Evolutionary conservation across 768 basidiomycete species (phyloP).

Genomic region (Crassisporium funariophilum): DNA sequence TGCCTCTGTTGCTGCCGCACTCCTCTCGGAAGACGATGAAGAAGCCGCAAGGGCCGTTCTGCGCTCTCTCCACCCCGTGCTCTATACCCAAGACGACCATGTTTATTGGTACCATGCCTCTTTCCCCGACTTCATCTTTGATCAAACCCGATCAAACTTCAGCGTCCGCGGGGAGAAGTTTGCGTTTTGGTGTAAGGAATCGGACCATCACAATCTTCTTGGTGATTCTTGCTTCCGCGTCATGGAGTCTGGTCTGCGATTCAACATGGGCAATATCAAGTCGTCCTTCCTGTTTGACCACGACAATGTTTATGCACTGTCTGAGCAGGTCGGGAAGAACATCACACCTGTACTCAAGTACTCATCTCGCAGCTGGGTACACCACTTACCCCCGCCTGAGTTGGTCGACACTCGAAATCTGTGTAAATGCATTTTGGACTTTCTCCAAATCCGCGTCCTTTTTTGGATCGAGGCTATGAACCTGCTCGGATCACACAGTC

Average conservation of each 20-base stretch:
- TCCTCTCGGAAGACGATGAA: slow-evolving; percentile 2
- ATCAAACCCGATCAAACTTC: slow-evolving; percentile 11
- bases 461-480: slow-evolving; percentile 33
- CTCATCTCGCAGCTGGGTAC: slow-evolving; percentile 11
- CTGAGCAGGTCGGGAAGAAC: slow-evolving; percentile 7
- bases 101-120: slow-evolving; percentile 25
- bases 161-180: background rate
- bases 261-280: slow-evolving; percentile 23
- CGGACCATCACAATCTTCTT: slow-evolving; percentile 13
- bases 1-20: slow-evolving; percentile 11
- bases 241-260: slow-evolving; percentile 17
- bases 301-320: background rate
- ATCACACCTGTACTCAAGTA: slow-evolving; percentile 11
- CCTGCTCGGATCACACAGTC: slow-evolving; percentile 15
- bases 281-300: slow-evolving; percentile 19
- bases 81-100: slow-evolving; percentile 15
- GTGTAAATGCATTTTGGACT: too few species aligned
- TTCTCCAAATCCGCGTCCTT: too few species aligned
- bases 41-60: background rate
- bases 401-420: too few species aligned
- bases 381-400: slow-evolving; percentile 15
- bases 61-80: slow-evolving; percentile 18
- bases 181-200: slow-evolving; percentile 12
- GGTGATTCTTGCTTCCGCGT: slow-evolving; percentile 17
- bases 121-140: slow-evolving; percentile 23